Conservation (phyloP, 2,329 filamentous ascomycete genomes). For the Sordariomycetes sp. region DNA sequence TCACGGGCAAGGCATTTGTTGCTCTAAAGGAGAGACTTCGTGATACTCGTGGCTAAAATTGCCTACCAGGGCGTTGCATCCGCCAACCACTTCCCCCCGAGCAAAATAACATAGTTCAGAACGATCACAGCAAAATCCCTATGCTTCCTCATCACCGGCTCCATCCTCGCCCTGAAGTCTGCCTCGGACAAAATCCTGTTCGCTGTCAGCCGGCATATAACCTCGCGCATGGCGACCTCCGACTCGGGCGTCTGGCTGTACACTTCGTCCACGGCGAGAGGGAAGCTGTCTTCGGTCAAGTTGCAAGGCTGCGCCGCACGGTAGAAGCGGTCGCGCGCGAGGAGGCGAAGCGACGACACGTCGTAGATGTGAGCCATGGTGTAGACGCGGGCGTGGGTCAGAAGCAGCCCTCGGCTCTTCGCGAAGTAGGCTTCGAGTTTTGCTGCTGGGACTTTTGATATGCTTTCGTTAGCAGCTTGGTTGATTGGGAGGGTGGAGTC, state of each 20-base stretch:
- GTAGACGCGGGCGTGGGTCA: slow-evolving; percentile 16
- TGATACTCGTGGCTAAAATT: too few species aligned
- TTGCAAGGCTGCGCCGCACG: slow-evolving; percentile 9
- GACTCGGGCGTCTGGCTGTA: slow-evolving; percentile 9
- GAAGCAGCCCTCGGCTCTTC: not conserved
- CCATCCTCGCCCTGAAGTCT: slow-evolving; percentile 5
- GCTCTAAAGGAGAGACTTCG: too few species aligned
- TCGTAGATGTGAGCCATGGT: slow-evolving; percentile 24
- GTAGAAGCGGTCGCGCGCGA: slow-evolving; percentile 19
- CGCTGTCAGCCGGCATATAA: slow-evolving; percentile 11
- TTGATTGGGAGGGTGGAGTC: too few species aligned
- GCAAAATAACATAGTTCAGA: slow-evolving; percentile 3
- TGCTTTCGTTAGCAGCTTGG: too few species aligned
- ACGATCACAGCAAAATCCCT: slow-evolving; percentile 10
- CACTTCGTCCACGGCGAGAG: slow-evolving; percentile 14
- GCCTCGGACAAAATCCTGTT: not conserved
- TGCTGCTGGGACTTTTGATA: too few species aligned
- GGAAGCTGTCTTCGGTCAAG: slow-evolving; percentile 9
- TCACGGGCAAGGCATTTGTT: too few species aligned
- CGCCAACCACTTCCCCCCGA: too few species aligned
- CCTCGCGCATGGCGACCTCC: slow-evolving; percentile 12
- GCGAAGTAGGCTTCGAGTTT: too few species aligned
- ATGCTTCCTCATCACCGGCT: slow-evolving; percentile 12
- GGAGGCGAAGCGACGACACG: slow-evolving; percentile 17
- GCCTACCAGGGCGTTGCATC: too few species aligned